phyloP scores from a whole-genome alignment of 305 asterid genomes.

The Fraxinus xanthoxyloides region DNA sequence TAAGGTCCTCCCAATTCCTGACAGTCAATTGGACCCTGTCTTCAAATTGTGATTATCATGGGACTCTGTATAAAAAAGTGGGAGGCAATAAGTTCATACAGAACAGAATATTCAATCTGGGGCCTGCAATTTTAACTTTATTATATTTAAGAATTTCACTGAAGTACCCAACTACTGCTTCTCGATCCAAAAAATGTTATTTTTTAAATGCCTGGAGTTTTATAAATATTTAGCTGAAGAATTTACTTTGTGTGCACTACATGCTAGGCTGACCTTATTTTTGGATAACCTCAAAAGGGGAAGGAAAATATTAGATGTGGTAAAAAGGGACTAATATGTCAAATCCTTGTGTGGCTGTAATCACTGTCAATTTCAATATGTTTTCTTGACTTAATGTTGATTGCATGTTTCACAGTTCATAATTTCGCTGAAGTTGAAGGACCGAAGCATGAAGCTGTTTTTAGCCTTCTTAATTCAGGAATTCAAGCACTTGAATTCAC shows the following conservation, averaged over 20 bases:
- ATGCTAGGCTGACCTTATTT: constrained; percentile 3
- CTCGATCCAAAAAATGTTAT: neutral
- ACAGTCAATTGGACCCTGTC: constrained; percentile 19
- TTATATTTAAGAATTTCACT: neutral
- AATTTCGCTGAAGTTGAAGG: constrained; percentile 56
- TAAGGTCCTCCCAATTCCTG: constrained; percentile 6
- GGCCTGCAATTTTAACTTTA: constrained; percentile 4
- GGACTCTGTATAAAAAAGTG: constrained; percentile 9
- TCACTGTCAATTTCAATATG: neutral
- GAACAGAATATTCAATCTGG: neutral
- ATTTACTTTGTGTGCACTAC: neutral
- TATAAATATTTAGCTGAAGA: neutral
- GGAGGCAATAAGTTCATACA: constrained; percentile 8
- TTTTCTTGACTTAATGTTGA: constrained; percentile 21
- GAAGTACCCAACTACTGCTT: neutral
- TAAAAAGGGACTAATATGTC: constrained; percentile 12
- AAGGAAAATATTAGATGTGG: neutral
- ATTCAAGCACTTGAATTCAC: constrained; percentile 61
- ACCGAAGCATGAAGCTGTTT: constrained; percentile 64
- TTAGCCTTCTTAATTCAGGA: constrained; percentile 55
- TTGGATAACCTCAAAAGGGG: constrained; percentile 16
- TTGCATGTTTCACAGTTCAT: constrained; percentile 50
- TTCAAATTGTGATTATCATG: constrained; percentile 2
- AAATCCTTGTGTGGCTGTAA: constrained; percentile 8
- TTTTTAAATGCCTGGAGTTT: constrained; percentile 16